Evolutionary conservation across 441 rosid genomes (phyloP), one percentile per base, ranked within the genome.

Genomic region (Brassica balearica): DNA sequence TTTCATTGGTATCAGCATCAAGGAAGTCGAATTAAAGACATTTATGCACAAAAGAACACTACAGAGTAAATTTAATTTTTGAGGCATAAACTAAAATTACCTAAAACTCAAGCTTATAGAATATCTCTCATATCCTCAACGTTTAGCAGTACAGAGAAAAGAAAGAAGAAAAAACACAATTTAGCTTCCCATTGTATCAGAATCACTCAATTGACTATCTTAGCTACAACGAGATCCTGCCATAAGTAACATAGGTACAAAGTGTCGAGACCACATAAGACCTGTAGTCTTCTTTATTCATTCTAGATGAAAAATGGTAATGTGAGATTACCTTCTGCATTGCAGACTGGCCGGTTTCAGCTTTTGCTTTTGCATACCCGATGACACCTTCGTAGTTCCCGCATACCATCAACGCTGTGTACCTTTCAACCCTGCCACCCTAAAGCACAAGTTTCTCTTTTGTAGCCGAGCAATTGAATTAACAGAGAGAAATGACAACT

Each of bases 321-420:
- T 22, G 25, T 36, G 65, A 71, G 41, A 76, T 59, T 85, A 93
- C 99, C 97, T 93, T 93, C 79, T 93, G 97, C 71, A 91, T 85
- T 38, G 99, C 99, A 79, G 91, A 23, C 51, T 92, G 92, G 72
- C 88, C 83, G 27, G 89, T 84, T 9, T 93, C 88, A 61, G 88
- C 97, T 87, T 89, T 95, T 70, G 95, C 99, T 85, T 90, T 95
- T 61, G 98, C 97, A 78, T 76, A 95, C 34, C 98, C 99, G 69
- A 95, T 81, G 75, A 93, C 86, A 76, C 99, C 99, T 69, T 93
- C 85, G 83, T 89, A 90, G 84, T 95, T 95, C 73, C 98, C 98
- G 66, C 99, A 95, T 20, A 92, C 96, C 84, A 95, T 74, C 71
- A 95, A 81, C 43, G 92, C 98, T 65, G 97, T 85, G 85, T 91